Conservation (phyloP, 257 asterid genomes). For the Gentiana macrophylla region DNA sequence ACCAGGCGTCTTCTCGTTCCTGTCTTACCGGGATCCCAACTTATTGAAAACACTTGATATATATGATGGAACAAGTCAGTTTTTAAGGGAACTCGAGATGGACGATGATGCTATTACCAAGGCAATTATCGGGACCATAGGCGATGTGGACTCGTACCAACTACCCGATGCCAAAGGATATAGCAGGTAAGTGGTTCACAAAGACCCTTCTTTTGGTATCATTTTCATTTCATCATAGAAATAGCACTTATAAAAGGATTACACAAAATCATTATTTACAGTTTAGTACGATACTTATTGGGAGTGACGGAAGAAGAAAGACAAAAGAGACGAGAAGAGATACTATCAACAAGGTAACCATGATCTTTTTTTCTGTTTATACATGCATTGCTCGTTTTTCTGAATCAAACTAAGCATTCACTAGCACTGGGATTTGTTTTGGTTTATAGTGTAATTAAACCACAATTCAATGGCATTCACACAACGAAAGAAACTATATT, state of each 20-base stretch:
- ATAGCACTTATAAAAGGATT: too few species aligned
- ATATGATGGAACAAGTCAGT: conserved; percentile 82
- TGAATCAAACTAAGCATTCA: too few species aligned
- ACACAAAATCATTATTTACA: conserved; percentile 16
- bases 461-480: too few species aligned
- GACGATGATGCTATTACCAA: conserved; percentile 84
- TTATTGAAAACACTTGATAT: conserved; percentile 82
- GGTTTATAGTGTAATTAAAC: too few species aligned
- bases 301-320: conserved; percentile 92
- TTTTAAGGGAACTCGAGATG: conserved; percentile 79
- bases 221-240: too few species aligned
- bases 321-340: conserved; percentile 80
- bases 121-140: conserved; percentile 96
- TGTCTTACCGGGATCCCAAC: conserved; percentile 96
- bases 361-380: not conserved
- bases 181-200: conserved; percentile 47
- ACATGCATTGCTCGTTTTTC: not conserved
- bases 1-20: conserved; percentile 88
- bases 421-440: too few species aligned
- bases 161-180: conserved; percentile 99
- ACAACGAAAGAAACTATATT: not conserved
- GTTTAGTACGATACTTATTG: conserved; percentile 72
- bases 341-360: conserved; percentile 74
- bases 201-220: not conserved
- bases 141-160: conserved; percentile 92